Conservation (phyloP, 139 green algal genomes). For the Coccomyxa sp. region DNA sequence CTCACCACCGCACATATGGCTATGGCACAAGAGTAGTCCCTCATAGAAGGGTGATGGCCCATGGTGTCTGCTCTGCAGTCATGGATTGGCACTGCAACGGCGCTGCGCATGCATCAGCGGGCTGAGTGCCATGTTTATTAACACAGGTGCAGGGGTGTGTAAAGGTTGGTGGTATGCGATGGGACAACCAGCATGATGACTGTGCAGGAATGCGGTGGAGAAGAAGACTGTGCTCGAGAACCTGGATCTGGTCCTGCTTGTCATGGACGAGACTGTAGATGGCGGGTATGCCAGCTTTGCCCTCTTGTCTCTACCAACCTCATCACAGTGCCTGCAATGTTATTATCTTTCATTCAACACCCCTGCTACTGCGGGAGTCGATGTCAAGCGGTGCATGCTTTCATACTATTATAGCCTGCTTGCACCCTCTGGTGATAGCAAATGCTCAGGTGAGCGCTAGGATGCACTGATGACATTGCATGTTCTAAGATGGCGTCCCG, state of each 20-base stretch:
- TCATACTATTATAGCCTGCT: not conserved
- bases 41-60: too few relatives aligned
- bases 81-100: too few relatives aligned
- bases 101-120: too few relatives aligned
- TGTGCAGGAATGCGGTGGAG: conserved; percentile 85
- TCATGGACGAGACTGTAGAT: conserved; percentile 96
- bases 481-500: not conserved
- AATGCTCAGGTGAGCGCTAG: not conserved
- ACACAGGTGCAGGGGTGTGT: too few relatives aligned
- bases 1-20: too few relatives aligned
- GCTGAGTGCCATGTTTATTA: too few relatives aligned
- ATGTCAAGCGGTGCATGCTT: not conserved
- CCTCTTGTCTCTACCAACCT: not conserved
- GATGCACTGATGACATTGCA: not conserved
- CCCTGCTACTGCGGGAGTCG: not conserved
- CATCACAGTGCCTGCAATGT: too few relatives aligned
- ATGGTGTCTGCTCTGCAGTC: too few relatives aligned
- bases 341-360: too few relatives aligned
- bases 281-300: conserved; percentile 62
- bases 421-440: not conserved
- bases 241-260: conserved; percentile 94
- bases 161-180: too few relatives aligned
- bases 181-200: too few relatives aligned
- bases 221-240: conserved; percentile 99
- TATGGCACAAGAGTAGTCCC: too few relatives aligned